Conservation (phyloP, 2,329 filamentous ascomycete genomes). For the Xylariaceae sp. region DNA sequence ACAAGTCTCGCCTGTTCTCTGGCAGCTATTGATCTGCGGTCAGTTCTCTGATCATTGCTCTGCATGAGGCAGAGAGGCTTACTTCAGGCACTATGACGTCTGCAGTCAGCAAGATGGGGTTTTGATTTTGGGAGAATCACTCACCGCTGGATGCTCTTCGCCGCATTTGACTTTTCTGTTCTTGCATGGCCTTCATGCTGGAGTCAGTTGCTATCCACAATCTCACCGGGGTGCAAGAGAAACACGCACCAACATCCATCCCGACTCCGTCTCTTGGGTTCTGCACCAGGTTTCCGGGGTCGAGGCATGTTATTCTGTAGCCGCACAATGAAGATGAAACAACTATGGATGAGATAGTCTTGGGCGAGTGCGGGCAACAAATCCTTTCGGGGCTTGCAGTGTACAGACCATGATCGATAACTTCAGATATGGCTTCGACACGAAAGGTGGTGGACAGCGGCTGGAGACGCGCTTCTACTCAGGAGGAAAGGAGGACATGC, state of each 20-base stretch:
- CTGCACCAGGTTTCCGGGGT: slow-evolving; percentile 40
- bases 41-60: too few species aligned
- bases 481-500: too few species aligned
- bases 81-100: too few species aligned
- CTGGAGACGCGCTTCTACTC: too few species aligned
- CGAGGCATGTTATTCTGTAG: slow-evolving; percentile 38
- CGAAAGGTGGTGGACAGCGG: too few species aligned
- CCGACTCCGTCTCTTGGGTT: slow-evolving; percentile 43
- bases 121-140: too few species aligned
- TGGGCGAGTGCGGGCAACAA: slow-evolving; percentile 24
- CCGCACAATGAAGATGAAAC: slow-evolving; percentile 9
- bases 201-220: slow-evolving; percentile 16
- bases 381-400: slow-evolving; percentile 27
- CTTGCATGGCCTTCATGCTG: slow-evolving; percentile 65
- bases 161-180: slow-evolving; percentile 76
- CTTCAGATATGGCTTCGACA: too few species aligned
- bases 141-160: slow-evolving; percentile 68
- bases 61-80: too few species aligned
- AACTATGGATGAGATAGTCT: slow-evolving; percentile 27
- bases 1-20: slow-evolving; percentile 66
- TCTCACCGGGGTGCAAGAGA: slow-evolving; percentile 3
- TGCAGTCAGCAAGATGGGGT: too few species aligned
- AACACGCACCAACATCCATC: slow-evolving; percentile 43
- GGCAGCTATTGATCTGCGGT: slow-evolving; percentile 46
- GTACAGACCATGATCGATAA: slow-evolving; percentile 28